Evolutionary conservation across 495 filamentous ascomycete species (phyloP).

Genomic region (Penicillium simplicissimum): DNA sequence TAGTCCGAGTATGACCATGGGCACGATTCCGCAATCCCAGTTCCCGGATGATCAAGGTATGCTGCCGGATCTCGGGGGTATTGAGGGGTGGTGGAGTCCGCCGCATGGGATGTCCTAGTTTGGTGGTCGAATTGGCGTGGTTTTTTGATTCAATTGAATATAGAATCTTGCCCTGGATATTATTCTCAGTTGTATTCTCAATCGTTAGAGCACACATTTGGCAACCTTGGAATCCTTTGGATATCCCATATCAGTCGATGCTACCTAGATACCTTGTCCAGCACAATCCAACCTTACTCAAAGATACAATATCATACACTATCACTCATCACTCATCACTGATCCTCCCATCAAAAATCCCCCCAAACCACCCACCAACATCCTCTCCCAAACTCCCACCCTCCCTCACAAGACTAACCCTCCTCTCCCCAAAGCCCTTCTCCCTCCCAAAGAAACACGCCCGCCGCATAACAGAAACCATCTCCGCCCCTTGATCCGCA

Average conservation of each 20-base stretch:
- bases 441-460: constrained; percentile 46
- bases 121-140: not conserved
- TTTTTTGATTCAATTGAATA: not conserved
- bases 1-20: constrained; percentile 3
- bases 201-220: no score
- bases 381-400: constrained; percentile 5
- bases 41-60: constrained; percentile 30
- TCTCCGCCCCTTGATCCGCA: constrained; percentile 37
- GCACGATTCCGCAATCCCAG: constrained; percentile 14
- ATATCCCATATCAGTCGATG: not conserved
- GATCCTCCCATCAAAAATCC: constrained; percentile 18
- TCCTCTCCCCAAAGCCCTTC: constrained; percentile 35
- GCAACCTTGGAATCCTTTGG: not conserved
- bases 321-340: constrained; percentile 7
- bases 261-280: not conserved
- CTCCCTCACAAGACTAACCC: constrained; percentile 25
- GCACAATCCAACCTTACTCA: not conserved
- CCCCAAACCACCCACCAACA: constrained; percentile 25
- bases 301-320: not conserved
- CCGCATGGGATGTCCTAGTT: constrained; percentile 21
- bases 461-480: constrained; percentile 41
- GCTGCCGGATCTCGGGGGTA: constrained; percentile 37
- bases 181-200: not conserved
- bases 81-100: constrained; percentile 46
- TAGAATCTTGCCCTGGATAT: not conserved